Evolutionary conservation across 2,329 filamentous ascomycete genomes (phyloP).

Genomic region (Cladosporium colombiae): DNA sequence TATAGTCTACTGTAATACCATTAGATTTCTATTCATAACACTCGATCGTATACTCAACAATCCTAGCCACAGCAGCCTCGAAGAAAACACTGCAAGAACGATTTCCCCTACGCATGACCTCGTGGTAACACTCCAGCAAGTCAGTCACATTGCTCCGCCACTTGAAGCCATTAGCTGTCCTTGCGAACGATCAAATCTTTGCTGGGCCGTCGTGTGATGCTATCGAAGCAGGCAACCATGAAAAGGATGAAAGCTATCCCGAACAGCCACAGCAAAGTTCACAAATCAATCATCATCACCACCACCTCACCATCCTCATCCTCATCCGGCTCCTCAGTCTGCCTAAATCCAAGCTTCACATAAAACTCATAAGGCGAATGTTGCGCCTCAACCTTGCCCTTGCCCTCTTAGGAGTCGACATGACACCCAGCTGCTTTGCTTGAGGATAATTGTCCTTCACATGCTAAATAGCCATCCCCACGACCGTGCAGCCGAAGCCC

Average conservation of each 20-base stretch:
- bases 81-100: not conserved
- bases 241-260: not conserved
- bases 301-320: not conserved
- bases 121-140: not conserved
- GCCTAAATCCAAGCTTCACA: not conserved
- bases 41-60: not conserved
- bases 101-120: not conserved
- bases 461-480: not conserved
- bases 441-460: not conserved
- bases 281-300: not conserved
- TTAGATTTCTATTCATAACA: not conserved
- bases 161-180: not conserved
- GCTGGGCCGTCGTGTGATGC: not conserved
- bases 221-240: not conserved
- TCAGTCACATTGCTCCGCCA: not conserved
- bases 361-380: not conserved
- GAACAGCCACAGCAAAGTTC: not conserved
- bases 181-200: not conserved
- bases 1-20: not conserved
- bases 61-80: not conserved
- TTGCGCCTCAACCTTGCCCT: not conserved
- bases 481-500: not conserved
- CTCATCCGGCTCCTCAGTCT: not conserved
- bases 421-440: not conserved
- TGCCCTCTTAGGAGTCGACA: not conserved